Evolutionary conservation across 805 yeast species (phyloP).

Genomic region (Starmerella gropengiesseri): DNA sequence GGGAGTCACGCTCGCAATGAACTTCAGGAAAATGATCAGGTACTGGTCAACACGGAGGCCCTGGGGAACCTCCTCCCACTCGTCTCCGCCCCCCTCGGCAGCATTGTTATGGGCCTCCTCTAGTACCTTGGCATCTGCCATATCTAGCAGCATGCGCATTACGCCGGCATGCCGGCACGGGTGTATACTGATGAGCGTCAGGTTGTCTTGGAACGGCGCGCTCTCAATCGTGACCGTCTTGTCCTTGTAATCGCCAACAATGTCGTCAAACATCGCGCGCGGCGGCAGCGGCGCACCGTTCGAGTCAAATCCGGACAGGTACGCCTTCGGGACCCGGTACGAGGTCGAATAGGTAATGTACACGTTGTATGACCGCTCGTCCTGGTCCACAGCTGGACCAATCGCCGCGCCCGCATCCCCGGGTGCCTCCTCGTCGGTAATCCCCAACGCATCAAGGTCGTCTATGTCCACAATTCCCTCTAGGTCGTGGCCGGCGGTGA

Average conservation of each 20-base stretch:
- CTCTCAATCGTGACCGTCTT: constrained; percentile 94
- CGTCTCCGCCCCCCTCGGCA: constrained; percentile 31
- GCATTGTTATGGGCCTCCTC: constrained; percentile 21
- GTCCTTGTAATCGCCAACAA: constrained; percentile 79
- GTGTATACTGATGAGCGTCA: constrained; percentile 77
- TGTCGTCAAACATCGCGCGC: constrained; percentile 87
- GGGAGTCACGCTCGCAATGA: constrained; percentile 93
- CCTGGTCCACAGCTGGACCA: constrained; percentile 1
- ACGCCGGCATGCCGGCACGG: constrained; percentile 95
- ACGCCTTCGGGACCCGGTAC: constrained; percentile 90
- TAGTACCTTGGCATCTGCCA: constrained; percentile 40
- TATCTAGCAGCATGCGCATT: constrained; percentile 75
- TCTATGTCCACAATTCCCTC: constrained; percentile 25
- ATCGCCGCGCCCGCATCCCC: constrained; percentile 25
- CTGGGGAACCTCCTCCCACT: constrained; percentile 47
- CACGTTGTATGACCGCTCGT: constrained; percentile 54
- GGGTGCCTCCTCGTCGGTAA: constrained; percentile 34
- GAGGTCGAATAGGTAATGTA: constrained; percentile 90
- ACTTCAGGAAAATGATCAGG: constrained; percentile 76
- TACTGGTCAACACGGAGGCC: constrained; percentile 83
- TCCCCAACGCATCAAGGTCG: constrained; percentile 28
- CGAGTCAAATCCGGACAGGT: constrained; percentile 72
- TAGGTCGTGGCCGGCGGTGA: too few relatives aligned
- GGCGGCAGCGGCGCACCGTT: constrained; percentile 83
- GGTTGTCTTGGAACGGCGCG: constrained; percentile 69